Conservation (phyloP, 805 yeast species). For the Ogataea henricii region DNA sequence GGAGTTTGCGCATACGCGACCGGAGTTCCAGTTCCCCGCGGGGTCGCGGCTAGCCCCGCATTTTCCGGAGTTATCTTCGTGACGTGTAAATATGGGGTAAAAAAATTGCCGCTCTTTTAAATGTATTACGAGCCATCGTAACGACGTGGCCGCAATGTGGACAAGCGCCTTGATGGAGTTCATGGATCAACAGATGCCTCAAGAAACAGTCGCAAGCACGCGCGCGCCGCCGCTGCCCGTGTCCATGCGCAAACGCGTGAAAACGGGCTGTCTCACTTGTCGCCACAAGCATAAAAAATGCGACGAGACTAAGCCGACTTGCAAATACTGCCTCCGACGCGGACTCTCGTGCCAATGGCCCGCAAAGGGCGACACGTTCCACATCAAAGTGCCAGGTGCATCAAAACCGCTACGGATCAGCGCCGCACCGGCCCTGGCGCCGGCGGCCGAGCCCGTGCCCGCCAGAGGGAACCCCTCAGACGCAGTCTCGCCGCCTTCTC, state of each 20-base stretch:
- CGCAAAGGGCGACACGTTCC: slow-evolving; percentile 19
- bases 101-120: slow-evolving; percentile 1
- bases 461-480: too few relatives aligned
- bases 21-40: not conserved
- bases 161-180: not conserved
- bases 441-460: not conserved
- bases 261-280: slow-evolving; percentile 51
- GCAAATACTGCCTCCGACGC: slow-evolving; percentile 41
- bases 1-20: not conserved
- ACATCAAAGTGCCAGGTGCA: slow-evolving; percentile 15
- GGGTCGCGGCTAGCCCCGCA: not conserved
- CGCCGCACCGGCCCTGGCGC: not conserved
- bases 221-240: not conserved
- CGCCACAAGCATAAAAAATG: slow-evolving; percentile 55
- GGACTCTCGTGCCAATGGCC: slow-evolving; percentile 35
- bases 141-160: slow-evolving; percentile 2
- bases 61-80: not conserved
- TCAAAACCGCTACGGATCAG: slow-evolving; percentile 3
- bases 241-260: slow-evolving; percentile 15
- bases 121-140: not conserved
- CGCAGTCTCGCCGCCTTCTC: not conserved
- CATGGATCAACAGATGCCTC: not conserved
- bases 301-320: slow-evolving; percentile 51
- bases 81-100: slow-evolving; percentile 2
- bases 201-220: not conserved